phyloP scores from a whole-genome alignment of 805 yeast genomes.

The Candida tibetensis region DNA sequence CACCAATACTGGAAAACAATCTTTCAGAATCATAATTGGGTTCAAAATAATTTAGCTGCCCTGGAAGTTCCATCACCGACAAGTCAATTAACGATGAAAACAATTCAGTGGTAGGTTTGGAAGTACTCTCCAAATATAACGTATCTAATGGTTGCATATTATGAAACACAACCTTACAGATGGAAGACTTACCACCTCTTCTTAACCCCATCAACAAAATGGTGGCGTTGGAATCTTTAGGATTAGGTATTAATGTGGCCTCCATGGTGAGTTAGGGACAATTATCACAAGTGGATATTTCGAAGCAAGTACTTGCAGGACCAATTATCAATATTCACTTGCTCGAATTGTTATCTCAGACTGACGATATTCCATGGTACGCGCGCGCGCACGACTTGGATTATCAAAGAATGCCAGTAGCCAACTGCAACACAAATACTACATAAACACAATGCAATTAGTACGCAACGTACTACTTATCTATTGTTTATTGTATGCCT shows the following conservation, averaged over 20 bases:
- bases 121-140: conserved; percentile 81
- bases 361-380: no score
- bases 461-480: no score
- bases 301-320: no score
- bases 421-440: no score
- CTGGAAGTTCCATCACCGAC: conserved; percentile 92
- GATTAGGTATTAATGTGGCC: conserved; percentile 22
- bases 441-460: no score
- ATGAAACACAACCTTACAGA: conserved; percentile 93
- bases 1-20: conserved; percentile 79
- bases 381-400: no score
- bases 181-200: conserved; percentile 90
- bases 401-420: no score
- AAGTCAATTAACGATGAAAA: conserved; percentile 81
- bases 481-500: no score
- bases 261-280: conserved; percentile 15
- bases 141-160: conserved; percentile 96
- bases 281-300: no score
- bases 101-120: conserved; percentile 82
- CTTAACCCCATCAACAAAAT: conserved; percentile 86
- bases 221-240: conserved; percentile 67
- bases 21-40: conserved; percentile 77
- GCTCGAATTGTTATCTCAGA: no score
- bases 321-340: no score
- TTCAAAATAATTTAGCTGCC: conserved; percentile 86